Percentiles rank a stretch among this genome's conserved stretches.
phyloP scores from a whole-genome alignment of 148 eudicot genomes.

The Camellia granthamiana region DNA sequence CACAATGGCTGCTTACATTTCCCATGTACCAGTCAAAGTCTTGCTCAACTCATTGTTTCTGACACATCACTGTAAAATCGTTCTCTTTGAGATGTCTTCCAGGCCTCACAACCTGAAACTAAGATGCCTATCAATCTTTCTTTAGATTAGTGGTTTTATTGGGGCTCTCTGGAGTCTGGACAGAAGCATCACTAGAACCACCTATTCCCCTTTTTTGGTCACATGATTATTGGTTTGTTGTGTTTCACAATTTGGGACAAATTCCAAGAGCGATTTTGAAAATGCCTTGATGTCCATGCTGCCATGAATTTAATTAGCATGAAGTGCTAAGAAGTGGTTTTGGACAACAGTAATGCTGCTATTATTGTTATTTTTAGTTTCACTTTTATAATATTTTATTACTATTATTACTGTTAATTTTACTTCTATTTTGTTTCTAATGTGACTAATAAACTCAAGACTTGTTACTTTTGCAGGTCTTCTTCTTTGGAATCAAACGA shows the following conservation, averaged over 20 bases:
- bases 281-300: too few species aligned
- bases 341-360: too few species aligned
- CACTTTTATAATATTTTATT: background rate
- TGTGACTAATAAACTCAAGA: background rate
- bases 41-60: background rate
- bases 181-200: too few species aligned
- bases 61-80: background rate
- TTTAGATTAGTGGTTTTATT: background rate
- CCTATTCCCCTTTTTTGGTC: too few species aligned
- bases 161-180: too few species aligned
- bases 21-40: background rate
- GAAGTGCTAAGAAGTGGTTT: too few species aligned
- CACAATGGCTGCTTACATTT: background rate
- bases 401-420: background rate
- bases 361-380: too few species aligned
- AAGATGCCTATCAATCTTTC: background rate
- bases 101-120: background rate
- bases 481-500: slow-evolving; percentile 76
- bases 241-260: too few species aligned
- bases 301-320: too few species aligned
- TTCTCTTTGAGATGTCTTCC: background rate
- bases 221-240: too few species aligned
- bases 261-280: too few species aligned
- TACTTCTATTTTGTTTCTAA: background rate
- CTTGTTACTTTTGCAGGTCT: slow-evolving; percentile 42